These are phyloP conservation scores for Alternaria ethzedia DNA, from an alignment of 2,329 filamentous ascomycete species.

Conservation along the genomic window DNA sequence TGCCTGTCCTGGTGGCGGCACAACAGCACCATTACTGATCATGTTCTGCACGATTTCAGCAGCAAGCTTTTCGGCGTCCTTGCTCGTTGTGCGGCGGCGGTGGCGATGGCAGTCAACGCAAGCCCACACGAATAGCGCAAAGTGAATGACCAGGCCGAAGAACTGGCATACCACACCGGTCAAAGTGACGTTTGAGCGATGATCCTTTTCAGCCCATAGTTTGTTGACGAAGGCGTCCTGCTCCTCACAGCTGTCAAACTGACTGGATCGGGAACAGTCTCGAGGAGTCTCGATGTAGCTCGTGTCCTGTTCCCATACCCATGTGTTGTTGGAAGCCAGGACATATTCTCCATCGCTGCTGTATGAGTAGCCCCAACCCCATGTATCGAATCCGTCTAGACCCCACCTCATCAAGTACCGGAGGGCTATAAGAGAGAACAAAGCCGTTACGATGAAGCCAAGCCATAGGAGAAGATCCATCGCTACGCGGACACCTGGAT, in stretches of 20 bases:
- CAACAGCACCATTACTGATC: conserved; percentile 37
- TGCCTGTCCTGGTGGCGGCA: conserved; percentile 30
- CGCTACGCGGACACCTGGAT: conserved; percentile 44
- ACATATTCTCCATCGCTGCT: conserved; percentile 28
- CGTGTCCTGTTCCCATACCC: conserved; percentile 30
- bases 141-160: conserved; percentile 38
- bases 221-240: conserved; percentile 41
- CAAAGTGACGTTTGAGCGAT: conserved; percentile 27
- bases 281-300: conserved; percentile 21
- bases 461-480: conserved; percentile 48
- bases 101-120: conserved; percentile 44
- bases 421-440: conserved; percentile 31
- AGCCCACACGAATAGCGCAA: conserved; percentile 48
- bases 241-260: conserved; percentile 34
- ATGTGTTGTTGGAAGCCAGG: conserved; percentile 37
- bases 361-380: conserved; percentile 9
- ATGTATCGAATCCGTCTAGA: conserved; percentile 12
- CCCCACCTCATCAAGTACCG: conserved; percentile 26
- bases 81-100: conserved; percentile 29
- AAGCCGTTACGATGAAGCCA: conserved; percentile 33
- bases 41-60: conserved; percentile 44
- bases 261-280: conserved; percentile 17
- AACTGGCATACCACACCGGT: conserved; percentile 41
- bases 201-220: conserved; percentile 31
- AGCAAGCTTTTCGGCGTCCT: conserved; percentile 42